phyloP scores from a whole-genome alignment of 768 basidiomycete species.

The Trichaptum fuscoviolaceum region DNA sequence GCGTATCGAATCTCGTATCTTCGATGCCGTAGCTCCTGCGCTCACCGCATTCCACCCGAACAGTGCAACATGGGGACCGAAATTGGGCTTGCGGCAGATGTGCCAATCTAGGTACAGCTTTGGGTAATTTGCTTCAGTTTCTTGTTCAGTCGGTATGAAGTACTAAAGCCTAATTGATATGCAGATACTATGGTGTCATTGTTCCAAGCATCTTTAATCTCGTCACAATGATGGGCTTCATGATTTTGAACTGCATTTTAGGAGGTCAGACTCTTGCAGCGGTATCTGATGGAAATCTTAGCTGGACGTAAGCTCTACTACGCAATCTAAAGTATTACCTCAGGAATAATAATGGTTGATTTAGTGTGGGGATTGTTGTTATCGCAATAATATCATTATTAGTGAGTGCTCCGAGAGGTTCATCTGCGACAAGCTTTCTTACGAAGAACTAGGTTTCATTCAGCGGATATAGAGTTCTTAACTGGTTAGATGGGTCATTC shows the following conservation, averaged over 20 bases:
- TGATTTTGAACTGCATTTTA: constrained; percentile 61
- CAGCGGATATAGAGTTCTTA: constrained; percentile 60
- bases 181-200: constrained; percentile 52
- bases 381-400: constrained; percentile 64
- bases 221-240: constrained; percentile 55
- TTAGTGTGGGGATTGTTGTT: constrained; percentile 77
- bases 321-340: neutral
- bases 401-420: constrained; percentile 26
- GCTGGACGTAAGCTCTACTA: constrained; percentile 38
- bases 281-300: constrained; percentile 43
- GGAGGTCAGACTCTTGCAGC: constrained; percentile 64
- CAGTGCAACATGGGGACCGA: constrained; percentile 70
- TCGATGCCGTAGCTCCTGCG: neutral
- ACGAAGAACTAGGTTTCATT: constrained; percentile 45
- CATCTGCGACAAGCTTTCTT: constrained; percentile 3
- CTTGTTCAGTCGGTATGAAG: constrained; percentile 25
- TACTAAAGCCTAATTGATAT: constrained; percentile 7
- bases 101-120: constrained; percentile 61
- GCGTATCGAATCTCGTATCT: neutral
- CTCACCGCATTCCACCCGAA: neutral
- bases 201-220: constrained; percentile 53
- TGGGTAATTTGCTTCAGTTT: constrained; percentile 39
- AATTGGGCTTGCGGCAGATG: constrained; percentile 79
- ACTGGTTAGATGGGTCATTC: constrained; percentile 32
- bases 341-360: neutral